Evolutionary conservation across 1,139 yeast species (phyloP).

Genomic region (Blastobotrys ciferrii): DNA sequence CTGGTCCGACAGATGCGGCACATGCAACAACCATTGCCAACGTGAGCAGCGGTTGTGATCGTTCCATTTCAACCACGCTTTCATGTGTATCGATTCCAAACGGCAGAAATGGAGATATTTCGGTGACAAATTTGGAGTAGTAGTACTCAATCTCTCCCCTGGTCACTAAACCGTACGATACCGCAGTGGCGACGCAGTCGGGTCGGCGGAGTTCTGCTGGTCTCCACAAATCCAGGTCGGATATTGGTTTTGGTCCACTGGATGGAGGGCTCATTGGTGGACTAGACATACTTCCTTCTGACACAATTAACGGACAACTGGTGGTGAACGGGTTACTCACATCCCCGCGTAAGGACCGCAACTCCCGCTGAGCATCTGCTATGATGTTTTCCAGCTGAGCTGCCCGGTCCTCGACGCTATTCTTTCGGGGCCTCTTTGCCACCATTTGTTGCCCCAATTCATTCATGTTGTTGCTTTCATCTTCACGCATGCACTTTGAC

Average conservation of each 20-base stretch:
- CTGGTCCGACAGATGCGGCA: constrained; percentile 6
- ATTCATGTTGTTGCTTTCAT: not conserved
- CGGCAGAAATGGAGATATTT: constrained; percentile 37
- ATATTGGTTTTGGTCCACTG: constrained; percentile 6
- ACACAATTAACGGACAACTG: not conserved
- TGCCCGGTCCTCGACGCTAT: not conserved
- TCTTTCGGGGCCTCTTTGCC: not conserved
- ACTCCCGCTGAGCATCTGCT: not conserved
- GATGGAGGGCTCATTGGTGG: constrained; percentile 3
- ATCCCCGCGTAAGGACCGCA: not conserved
- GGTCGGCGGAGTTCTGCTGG: constrained; percentile 9
- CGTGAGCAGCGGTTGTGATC: constrained; percentile 9
- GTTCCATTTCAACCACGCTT: constrained; percentile 7
- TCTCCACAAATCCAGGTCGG: constrained; percentile 7
- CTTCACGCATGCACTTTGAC: not conserved
- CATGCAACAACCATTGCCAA: constrained; percentile 10
- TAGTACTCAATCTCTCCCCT: constrained; percentile 36
- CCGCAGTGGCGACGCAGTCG: constrained; percentile 45
- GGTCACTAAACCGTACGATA: constrained; percentile 35
- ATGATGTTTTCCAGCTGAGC: not conserved
- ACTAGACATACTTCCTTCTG: not conserved
- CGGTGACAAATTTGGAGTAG: constrained; percentile 40
- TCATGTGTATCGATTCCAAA: constrained; percentile 9
- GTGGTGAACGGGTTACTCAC: not conserved
- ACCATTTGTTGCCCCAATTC: constrained; percentile 23